These are phyloP conservation scores for Xylaria castorea DNA, from an alignment of 495 filamentous ascomycete species.

Conservation along the genomic window DNA sequence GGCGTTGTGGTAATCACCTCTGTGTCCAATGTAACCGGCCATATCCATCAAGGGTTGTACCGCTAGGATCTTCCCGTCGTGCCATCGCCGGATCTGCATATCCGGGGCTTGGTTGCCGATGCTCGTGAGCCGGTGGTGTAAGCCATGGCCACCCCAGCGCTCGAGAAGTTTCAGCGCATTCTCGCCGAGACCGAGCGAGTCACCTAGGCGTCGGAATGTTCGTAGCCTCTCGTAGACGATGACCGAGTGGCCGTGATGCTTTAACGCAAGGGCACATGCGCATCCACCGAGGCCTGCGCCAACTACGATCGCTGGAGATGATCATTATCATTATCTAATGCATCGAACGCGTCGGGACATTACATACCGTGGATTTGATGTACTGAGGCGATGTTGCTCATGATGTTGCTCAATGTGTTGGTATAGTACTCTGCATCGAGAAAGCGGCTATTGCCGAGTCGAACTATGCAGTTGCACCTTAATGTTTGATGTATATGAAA, in stretches of 20 bases:
- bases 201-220: slow-evolving; percentile 57
- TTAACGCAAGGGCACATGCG: slow-evolving; percentile 57
- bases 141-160: slow-evolving; percentile 53
- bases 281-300: slow-evolving; percentile 64
- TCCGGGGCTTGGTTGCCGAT: slow-evolving; percentile 62
- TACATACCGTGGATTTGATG: slow-evolving; percentile 12
- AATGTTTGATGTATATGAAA: neutral
- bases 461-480: neutral
- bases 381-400: neutral
- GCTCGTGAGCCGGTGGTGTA: slow-evolving; percentile 50
- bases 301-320: slow-evolving; percentile 53
- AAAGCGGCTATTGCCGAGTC: neutral
- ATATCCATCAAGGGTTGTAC: slow-evolving; percentile 64
- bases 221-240: slow-evolving; percentile 57
- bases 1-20: slow-evolving; percentile 59
- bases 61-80: slow-evolving; percentile 59
- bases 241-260: slow-evolving; percentile 59
- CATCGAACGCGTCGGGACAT: neutral
- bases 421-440: neutral
- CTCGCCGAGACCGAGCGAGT: slow-evolving; percentile 58
- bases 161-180: slow-evolving; percentile 59
- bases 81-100: slow-evolving; percentile 60
- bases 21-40: slow-evolving; percentile 61
- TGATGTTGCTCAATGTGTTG: neutral
- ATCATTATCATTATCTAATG: neutral